These are phyloP conservation scores for Boletus calvinii DNA, from an alignment of 1,284 basidiomycete genomes.

Conservation along the genomic window DNA sequence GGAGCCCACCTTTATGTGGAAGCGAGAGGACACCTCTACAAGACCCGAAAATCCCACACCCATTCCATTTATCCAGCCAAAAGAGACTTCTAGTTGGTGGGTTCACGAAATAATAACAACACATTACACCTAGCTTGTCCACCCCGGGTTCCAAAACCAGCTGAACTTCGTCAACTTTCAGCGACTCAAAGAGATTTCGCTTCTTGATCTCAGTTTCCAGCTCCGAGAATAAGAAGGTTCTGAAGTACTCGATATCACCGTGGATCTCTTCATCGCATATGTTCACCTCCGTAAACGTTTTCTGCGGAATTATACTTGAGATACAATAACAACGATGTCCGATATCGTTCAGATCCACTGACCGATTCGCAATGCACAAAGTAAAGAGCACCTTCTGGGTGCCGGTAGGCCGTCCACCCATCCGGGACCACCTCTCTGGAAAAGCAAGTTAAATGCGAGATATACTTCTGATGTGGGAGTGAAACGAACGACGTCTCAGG, in stretches of 20 bases:
- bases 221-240: slow-evolving; percentile 11
- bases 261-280: slow-evolving; percentile 19
- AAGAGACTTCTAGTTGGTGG: slow-evolving; percentile 26
- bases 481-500: slow-evolving; percentile 21
- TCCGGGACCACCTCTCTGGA: slow-evolving; percentile 16
- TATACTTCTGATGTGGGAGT: not conserved
- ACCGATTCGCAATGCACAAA: slow-evolving; percentile 29
- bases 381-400: slow-evolving; percentile 34
- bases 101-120: slow-evolving; percentile 35
- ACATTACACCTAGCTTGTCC: slow-evolving; percentile 14
- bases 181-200: not conserved
- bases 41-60: slow-evolving; percentile 17
- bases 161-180: slow-evolving; percentile 24
- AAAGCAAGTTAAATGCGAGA: not conserved
- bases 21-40: slow-evolving; percentile 20
- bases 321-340: not conserved
- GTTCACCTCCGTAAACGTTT: slow-evolving; percentile 33
- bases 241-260: slow-evolving; percentile 27
- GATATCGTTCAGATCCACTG: slow-evolving; percentile 9
- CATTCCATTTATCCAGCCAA: slow-evolving; percentile 31
- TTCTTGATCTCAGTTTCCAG: slow-evolving; percentile 13
- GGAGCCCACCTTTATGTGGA: slow-evolving; percentile 30
- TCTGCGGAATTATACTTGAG: slow-evolving; percentile 20
- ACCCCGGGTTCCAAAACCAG: slow-evolving; percentile 31
- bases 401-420: slow-evolving; percentile 27